phyloP scores from a whole-genome alignment of 768 basidiomycete species.

The Tubosaeta sp. region DNA sequence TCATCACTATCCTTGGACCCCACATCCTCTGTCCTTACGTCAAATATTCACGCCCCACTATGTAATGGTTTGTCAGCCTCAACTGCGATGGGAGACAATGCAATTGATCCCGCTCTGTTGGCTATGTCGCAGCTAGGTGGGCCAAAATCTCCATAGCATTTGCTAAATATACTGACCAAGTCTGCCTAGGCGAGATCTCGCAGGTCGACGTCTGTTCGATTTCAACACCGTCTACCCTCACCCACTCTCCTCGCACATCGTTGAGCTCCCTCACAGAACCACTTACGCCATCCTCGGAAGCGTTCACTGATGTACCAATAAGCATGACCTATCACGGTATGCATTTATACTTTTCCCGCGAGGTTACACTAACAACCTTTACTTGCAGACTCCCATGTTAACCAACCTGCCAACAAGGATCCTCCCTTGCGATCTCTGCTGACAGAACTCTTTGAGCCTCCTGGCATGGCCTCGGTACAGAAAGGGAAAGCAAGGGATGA shows the following conservation, averaged over 20 bases:
- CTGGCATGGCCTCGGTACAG: background rate
- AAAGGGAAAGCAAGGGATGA: slow-evolving; percentile 19
- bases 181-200: background rate
- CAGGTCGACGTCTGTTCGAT: slow-evolving; percentile 3
- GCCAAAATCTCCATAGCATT: background rate
- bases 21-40: background rate
- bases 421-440: background rate
- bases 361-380: slow-evolving; percentile 3
- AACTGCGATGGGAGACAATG: slow-evolving; percentile 15
- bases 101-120: slow-evolving; percentile 32
- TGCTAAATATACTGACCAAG: background rate
- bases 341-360: background rate
- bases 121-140: slow-evolving; percentile 22
- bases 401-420: slow-evolving; percentile 3
- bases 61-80: background rate
- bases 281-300: slow-evolving; percentile 21
- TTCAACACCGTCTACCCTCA: slow-evolving; percentile 18
- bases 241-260: slow-evolving; percentile 30
- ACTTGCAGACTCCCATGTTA: slow-evolving; percentile 3
- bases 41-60: background rate
- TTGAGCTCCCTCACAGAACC: slow-evolving; percentile 29
- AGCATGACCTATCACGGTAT: slow-evolving; percentile 6
- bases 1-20: background rate
- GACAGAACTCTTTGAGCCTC: background rate
- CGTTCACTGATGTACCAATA: slow-evolving; percentile 7